Base-by-base conservation (phyloP, 768 basidiomycete species). In the Kwoniella newhampshirensis region DNA sequence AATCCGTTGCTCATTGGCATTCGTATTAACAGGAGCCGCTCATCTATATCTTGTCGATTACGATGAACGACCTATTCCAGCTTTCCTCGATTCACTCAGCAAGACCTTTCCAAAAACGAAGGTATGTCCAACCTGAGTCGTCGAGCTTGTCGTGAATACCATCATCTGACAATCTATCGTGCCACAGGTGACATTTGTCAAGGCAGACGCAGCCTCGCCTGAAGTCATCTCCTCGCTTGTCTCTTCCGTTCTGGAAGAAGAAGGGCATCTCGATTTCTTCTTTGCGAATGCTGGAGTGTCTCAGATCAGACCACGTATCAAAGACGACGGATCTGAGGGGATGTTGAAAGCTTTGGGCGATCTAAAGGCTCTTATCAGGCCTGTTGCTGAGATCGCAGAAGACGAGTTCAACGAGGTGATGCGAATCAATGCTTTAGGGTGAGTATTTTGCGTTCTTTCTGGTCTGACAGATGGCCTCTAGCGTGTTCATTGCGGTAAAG, bases 251-350 rank as follows among this genome's bases (percentile, higher is more conserved):
- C 68, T 91, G 28, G 77, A 82, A 40, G 91, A 96, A 59, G 86
- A 93, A 71, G 91, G 91, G 8, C 82, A 84, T 57, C 80, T 97
- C 12, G 93, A 97, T 64, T 85, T 93, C 62, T 96, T 96, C 81
- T 97, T 92, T 72, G 93, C 93, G 30, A 96, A 97, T 73, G 92
- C 90, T 68, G 50, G 84, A 67, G 51, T 61, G 43, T 40, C 35
- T 0, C 40, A 39, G 52, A 18, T n/a, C 51, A 28, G 18, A 39
- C 21, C 41, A 36, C 26, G 28, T 42, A 20, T 23, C 12, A 23
- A 49, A 18, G 4, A 25, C 44, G 18, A 25, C 39, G 41, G 50
- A n/a, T 6, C 6, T 7, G 28, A 51, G 32, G 50, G 41, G 20
- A 40, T 51, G 21, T 42, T 37, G 26, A 45, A 51, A 21, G 56